phyloP scores from a whole-genome alignment of 1,284 basidiomycete species.

The Grifola frondosa region DNA sequence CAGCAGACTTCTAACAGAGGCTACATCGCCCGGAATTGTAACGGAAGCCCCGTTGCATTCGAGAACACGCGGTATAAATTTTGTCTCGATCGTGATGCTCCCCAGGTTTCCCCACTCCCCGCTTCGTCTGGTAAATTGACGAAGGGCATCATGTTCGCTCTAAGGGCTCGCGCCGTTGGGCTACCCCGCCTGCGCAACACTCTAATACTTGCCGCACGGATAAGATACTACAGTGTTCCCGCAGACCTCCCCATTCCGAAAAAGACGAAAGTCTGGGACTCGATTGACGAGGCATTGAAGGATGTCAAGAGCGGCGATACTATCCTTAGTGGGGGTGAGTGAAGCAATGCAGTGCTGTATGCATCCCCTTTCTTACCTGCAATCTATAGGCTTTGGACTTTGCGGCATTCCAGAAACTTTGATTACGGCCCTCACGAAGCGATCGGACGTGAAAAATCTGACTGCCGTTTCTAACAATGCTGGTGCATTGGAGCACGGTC shows the following conservation, averaged over 20 bases:
- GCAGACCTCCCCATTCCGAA: slow-evolving; percentile 37
- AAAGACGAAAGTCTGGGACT: slow-evolving; percentile 78
- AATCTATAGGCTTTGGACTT: slow-evolving; percentile 83
- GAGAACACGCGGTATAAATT: no score
- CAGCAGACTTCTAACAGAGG: no score
- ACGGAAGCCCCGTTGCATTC: no score
- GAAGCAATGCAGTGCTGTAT: neutral
- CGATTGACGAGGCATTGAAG: slow-evolving; percentile 78
- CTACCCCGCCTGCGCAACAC: slow-evolving; percentile 23
- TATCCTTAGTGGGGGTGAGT: slow-evolving; percentile 77
- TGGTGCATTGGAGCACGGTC: slow-evolving; percentile 72
- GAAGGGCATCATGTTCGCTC: slow-evolving; percentile 24
- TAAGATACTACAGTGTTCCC: slow-evolving; percentile 32
- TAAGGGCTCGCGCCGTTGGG: slow-evolving; percentile 24
- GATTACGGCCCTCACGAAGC: slow-evolving; percentile 71
- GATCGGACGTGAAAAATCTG: slow-evolving; percentile 69
- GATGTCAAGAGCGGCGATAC: slow-evolving; percentile 80
- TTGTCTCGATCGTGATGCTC: no score
- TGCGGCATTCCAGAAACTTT: slow-evolving; percentile 83
- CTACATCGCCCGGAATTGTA: no score
- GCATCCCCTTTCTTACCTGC: slow-evolving; percentile 5
- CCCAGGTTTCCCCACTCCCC: neutral
- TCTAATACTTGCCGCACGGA: slow-evolving; percentile 20
- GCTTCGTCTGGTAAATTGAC: neutral
- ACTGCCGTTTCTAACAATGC: slow-evolving; percentile 93